Conservation (phyloP, 495 filamentous ascomycete species). For the Neurospora sp. region DNA sequence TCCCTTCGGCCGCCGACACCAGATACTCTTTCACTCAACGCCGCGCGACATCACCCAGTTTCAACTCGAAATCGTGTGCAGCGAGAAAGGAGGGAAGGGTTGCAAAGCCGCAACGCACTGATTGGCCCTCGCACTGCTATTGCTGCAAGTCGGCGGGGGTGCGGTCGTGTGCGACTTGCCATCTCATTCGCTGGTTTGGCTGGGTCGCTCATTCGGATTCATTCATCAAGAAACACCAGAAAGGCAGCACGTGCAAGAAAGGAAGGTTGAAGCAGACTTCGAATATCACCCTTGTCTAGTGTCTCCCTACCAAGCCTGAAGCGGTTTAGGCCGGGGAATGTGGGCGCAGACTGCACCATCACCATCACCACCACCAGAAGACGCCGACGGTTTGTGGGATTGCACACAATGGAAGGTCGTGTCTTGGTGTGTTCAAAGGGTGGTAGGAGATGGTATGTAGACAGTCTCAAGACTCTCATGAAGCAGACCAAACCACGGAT, state of each 20-base stretch:
- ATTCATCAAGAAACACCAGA: background rate
- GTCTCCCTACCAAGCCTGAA: background rate
- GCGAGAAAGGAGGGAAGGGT: background rate
- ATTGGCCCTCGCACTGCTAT: background rate
- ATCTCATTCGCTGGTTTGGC: background rate
- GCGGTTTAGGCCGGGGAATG: background rate
- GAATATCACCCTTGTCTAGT: background rate
- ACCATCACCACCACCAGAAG: background rate
- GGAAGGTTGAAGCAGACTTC: background rate
- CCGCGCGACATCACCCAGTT: background rate
- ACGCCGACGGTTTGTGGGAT: background rate
- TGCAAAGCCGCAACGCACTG: background rate
- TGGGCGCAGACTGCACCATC: background rate
- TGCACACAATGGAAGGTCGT: background rate
- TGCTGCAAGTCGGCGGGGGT: background rate
- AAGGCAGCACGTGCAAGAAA: background rate
- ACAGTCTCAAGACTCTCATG: background rate
- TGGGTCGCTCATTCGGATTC: background rate
- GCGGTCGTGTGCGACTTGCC: background rate
- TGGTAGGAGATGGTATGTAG: background rate
- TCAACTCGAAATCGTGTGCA: background rate
- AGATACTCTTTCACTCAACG: background rate
- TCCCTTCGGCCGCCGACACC: background rate
- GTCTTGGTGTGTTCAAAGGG: background rate
- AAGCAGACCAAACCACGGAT: background rate